phyloP scores from a whole-genome alignment of 768 basidiomycete genomes.

The Suillus weaverae region DNA sequence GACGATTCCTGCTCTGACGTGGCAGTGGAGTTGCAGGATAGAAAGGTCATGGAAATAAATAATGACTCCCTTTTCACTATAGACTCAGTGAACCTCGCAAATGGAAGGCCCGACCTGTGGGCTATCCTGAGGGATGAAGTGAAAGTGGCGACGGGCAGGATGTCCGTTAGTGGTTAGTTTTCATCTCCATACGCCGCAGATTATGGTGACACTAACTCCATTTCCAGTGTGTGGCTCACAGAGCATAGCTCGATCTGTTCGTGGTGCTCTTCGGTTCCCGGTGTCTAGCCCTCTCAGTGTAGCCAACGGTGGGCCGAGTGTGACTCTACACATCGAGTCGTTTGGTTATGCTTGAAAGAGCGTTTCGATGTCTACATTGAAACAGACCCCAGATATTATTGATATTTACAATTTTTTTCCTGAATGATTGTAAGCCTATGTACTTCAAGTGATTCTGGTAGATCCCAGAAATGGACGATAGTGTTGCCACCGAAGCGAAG shows the following conservation, averaged over 20 bases:
- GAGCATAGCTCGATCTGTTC: constrained; percentile 36
- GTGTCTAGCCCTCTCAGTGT: constrained; percentile 34
- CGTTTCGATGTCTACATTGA: not conserved
- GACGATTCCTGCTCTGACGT: constrained; percentile 26
- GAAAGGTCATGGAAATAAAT: constrained; percentile 11
- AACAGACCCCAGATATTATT: not conserved
- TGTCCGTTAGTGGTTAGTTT: constrained; percentile 45
- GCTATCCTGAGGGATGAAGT: constrained; percentile 37
- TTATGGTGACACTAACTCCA: not conserved
- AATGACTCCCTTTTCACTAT: constrained; percentile 20
- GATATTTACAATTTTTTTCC: not conserved
- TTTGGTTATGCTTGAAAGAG: constrained; percentile 34
- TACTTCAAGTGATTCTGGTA: not conserved
- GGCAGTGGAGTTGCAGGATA: constrained; percentile 5
- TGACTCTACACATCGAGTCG: constrained; percentile 47
- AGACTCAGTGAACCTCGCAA: constrained; percentile 24
- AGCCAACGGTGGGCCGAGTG: constrained; percentile 45
- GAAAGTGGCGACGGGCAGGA: constrained; percentile 28
- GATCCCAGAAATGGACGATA: not conserved
- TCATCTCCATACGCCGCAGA: not conserved
- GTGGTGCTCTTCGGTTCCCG: constrained; percentile 35
- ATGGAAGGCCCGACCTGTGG: constrained; percentile 41
- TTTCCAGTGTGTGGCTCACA: constrained; percentile 46
- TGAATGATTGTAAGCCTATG: not conserved
- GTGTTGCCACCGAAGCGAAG: too few species aligned